Evolutionary conservation across 2,329 filamentous ascomycete genomes (phyloP).

Genomic region (Botrytis medusae): DNA sequence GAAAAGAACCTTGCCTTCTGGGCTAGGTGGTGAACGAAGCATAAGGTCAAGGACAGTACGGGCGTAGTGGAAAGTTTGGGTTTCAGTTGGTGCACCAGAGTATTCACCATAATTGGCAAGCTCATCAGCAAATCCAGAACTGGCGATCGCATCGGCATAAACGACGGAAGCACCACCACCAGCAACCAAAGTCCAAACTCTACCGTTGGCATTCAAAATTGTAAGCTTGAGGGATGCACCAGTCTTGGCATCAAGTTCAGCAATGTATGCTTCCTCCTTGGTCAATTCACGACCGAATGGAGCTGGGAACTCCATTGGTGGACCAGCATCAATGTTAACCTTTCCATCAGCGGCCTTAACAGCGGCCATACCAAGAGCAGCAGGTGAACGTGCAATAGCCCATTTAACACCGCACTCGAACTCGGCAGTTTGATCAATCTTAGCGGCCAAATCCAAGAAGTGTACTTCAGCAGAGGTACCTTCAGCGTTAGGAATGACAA

Average conservation of each 20-base stretch:
- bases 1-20: conserved; percentile 97
- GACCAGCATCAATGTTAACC: conserved; percentile 92
- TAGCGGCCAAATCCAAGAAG: conserved; percentile 98
- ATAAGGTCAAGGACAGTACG: conserved; percentile 95
- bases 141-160: conserved; percentile 98
- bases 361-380: conserved; percentile 79
- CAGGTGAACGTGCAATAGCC: conserved; percentile 90
- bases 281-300: conserved; percentile 97
- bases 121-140: conserved; percentile 89
- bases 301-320: conserved; percentile 98
- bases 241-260: conserved; percentile 98
- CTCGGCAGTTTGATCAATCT: conserved; percentile 98
- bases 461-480: conserved; percentile 91
- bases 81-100: conserved; percentile 97
- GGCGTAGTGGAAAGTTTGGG: conserved; percentile 98
- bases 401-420: conserved; percentile 99
- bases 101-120: conserved; percentile 99
- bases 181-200: conserved; percentile 97
- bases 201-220: conserved; percentile 85
- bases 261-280: conserved; percentile 99
- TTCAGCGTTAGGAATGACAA: conserved; percentile 92
- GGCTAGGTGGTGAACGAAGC: conserved; percentile 81
- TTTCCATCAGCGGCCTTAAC: conserved; percentile 65
- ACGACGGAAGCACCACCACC: conserved; percentile 99
- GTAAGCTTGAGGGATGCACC: conserved; percentile 98